A percentile compares a stretch with the other conserved stretches of the same genome.
Evolutionary conservation across 306 rosid genomes (phyloP).

Genomic region (Pyrus betulifolia): DNA sequence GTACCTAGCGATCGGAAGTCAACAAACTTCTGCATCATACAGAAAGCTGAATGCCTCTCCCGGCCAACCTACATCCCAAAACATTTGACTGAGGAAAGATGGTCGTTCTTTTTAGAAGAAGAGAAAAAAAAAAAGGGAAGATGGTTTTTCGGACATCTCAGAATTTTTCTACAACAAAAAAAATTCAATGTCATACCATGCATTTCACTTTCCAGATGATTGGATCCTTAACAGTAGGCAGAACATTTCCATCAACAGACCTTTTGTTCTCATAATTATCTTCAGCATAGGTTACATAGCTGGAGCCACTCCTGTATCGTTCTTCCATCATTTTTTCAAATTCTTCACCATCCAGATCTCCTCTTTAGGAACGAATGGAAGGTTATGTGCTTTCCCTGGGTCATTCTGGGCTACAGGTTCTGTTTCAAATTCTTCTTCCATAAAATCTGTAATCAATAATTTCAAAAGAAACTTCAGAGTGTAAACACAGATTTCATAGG

Average conservation of each 20-base stretch:
- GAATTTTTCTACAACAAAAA: neutral
- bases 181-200: conserved; percentile 42
- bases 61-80: conserved; percentile 73
- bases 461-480: neutral
- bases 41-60: conserved; percentile 67
- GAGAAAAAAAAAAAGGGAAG: neutral
- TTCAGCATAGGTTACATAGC: conserved; percentile 36
- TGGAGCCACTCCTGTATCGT: conserved; percentile 38
- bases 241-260: conserved; percentile 27
- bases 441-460: conserved; percentile 32
- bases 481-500: neutral
- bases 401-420: conserved; percentile 24
- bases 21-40: conserved; percentile 93
- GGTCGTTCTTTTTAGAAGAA: neutral
- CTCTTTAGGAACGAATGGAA: conserved; percentile 63
- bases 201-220: conserved; percentile 92
- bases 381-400: conserved; percentile 32
- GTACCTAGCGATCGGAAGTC: conserved; percentile 66
- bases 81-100: neutral
- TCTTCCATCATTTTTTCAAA: conserved; percentile 75
- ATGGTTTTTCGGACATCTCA: neutral
- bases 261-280: conserved; percentile 62
- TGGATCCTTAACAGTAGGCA: conserved; percentile 35
- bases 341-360: conserved; percentile 73
- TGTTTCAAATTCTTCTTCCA: conserved; percentile 43